Evolutionary conservation across 495 filamentous ascomycete genomes (phyloP).

Genomic region (Physcia stellaris): DNA sequence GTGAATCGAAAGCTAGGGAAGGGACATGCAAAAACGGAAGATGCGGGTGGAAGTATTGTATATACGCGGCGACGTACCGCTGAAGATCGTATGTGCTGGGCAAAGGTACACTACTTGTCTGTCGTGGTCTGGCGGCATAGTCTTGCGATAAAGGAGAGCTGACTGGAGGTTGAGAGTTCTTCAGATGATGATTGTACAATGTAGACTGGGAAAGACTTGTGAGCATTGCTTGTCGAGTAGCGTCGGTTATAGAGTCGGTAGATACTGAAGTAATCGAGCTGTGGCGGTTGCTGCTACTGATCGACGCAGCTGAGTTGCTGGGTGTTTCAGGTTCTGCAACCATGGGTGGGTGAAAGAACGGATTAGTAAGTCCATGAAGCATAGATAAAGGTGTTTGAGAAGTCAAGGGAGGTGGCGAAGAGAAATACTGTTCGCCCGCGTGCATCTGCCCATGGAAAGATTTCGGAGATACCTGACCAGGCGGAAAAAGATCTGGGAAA

Average conservation of each 20-base stretch:
- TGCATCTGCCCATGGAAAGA: slow-evolving; percentile 35
- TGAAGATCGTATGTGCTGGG: slow-evolving; percentile 88
- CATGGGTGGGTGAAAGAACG: slow-evolving; percentile 34
- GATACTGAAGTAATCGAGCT: slow-evolving; percentile 52
- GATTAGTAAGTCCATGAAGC: slow-evolving; percentile 21
- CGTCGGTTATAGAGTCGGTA: slow-evolving; percentile 80
- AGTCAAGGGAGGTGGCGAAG: slow-evolving; percentile 53
- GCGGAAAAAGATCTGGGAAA: slow-evolving; percentile 46
- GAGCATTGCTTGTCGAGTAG: slow-evolving; percentile 78
- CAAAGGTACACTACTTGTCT: slow-evolving; percentile 37
- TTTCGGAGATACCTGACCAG: slow-evolving; percentile 49
- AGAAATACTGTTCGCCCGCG: slow-evolving; percentile 39
- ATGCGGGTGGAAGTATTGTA: slow-evolving; percentile 91
- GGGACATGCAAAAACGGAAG: slow-evolving; percentile 87
- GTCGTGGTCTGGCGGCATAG: slow-evolving; percentile 21
- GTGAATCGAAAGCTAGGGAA: slow-evolving; percentile 79
- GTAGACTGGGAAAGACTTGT: slow-evolving; percentile 66
- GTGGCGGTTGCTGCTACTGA: slow-evolving; percentile 48
- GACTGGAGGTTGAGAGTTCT: slow-evolving; percentile 62
- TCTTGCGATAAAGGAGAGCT: slow-evolving; percentile 49
- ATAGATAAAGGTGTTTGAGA: slow-evolving; percentile 18
- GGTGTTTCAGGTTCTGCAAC: slow-evolving; percentile 49
- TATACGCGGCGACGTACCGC: slow-evolving; percentile 82
- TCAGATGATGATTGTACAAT: slow-evolving; percentile 52
- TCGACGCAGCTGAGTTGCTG: slow-evolving; percentile 40